phyloP scores from a whole-genome alignment of 805 yeast genomes.

The Ogataea nonfermentans region DNA sequence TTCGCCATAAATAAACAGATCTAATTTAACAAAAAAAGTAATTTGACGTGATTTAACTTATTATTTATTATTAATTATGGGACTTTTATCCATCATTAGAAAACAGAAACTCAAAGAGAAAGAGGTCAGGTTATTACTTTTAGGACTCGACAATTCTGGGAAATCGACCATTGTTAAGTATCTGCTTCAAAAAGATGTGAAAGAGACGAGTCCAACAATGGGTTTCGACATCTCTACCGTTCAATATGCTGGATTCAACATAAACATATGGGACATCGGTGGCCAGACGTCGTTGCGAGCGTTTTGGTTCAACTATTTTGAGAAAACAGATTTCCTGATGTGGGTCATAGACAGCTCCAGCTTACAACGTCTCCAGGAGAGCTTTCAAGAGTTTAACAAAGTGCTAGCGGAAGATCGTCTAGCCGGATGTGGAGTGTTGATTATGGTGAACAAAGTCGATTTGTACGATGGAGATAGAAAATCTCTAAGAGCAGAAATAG shows the following conservation, averaged over 20 bases:
- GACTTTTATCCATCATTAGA: conserved; percentile 71
- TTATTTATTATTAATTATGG: conserved; percentile 50
- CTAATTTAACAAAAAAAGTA: not conserved
- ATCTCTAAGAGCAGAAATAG: conserved; percentile 18
- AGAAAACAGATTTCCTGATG: conserved; percentile 68
- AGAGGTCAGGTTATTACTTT: conserved; percentile 69
- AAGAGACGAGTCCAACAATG: conserved; percentile 77
- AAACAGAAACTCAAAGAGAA: conserved; percentile 80
- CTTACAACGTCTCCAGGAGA: conserved; percentile 61
- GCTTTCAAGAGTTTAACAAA: conserved; percentile 59
- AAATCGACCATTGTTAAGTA: conserved; percentile 78
- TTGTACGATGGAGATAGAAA: conserved; percentile 35
- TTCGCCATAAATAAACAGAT: conserved; percentile 4
- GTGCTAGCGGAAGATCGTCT: conserved; percentile 66
- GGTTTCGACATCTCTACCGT: conserved; percentile 81
- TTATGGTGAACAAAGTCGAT: conserved; percentile 77
- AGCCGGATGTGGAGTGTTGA: conserved; percentile 63
- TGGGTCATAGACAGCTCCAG: conserved; percentile 84
- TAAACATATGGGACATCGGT: conserved; percentile 81
- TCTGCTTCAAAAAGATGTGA: conserved; percentile 49
- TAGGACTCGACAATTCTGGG: conserved; percentile 91
- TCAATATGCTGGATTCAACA: conserved; percentile 38
- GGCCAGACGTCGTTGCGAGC: conserved; percentile 82
- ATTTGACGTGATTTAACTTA: not conserved
- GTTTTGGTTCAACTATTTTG: conserved; percentile 94